phyloP scores from a whole-genome alignment of 805 yeast species.

The Saturnispora quitensis region DNA sequence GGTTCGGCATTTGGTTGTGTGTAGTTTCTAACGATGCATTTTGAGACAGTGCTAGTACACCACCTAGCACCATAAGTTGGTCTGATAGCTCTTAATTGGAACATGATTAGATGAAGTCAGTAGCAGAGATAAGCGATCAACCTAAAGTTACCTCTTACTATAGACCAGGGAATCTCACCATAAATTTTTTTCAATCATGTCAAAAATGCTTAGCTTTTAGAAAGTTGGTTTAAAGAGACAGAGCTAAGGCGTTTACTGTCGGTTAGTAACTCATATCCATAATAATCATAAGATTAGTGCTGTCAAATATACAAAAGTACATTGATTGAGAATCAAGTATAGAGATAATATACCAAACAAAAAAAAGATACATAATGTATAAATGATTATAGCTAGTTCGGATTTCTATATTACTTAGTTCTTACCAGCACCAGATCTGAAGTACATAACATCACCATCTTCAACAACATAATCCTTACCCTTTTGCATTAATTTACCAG shows the following conservation, averaged over 20 bases:
- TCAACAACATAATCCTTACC: conserved; percentile 76
- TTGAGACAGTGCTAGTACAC: not conserved
- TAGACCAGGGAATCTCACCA: not conserved
- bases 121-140: not conserved
- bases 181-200: not conserved
- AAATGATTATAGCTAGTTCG: not conserved
- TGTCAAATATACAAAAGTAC: not conserved
- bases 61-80: not conserved
- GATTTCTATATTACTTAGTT: conserved; percentile 15
- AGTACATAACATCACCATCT: conserved; percentile 74
- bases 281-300: too few relatives aligned
- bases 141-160: not conserved
- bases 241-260: too few relatives aligned
- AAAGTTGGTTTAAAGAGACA: not conserved
- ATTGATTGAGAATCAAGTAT: not conserved
- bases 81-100: not conserved
- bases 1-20: not conserved
- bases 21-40: not conserved
- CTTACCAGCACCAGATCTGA: conserved; percentile 67
- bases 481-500: conserved; percentile 52
- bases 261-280: too few relatives aligned
- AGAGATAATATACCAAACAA: not conserved
- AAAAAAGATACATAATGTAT: not conserved
- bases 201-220: not conserved
- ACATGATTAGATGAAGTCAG: not conserved